Evolutionary conservation across 352 stramenopile species (phyloP).

Genomic region (Thalassiosira livingstoniorum): DNA sequence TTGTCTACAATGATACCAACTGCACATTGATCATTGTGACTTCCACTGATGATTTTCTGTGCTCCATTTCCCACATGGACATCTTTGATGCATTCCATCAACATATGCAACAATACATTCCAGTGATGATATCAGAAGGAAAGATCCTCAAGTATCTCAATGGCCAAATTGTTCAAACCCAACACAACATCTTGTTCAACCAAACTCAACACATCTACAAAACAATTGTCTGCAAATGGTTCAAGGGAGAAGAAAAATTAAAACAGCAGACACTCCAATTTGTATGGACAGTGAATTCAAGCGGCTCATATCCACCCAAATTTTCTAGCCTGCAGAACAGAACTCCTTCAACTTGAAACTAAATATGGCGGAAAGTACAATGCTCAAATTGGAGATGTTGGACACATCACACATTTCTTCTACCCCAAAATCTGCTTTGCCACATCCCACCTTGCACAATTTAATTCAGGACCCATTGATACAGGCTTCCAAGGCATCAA

Average conservation of each 20-base stretch:
- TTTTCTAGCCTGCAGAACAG: slow-evolving; percentile 9
- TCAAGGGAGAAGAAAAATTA: background rate
- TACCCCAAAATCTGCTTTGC: slow-evolving; percentile 28
- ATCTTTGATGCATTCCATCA: slow-evolving; percentile 13
- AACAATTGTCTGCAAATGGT: slow-evolving; percentile 33
- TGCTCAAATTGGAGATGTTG: slow-evolving; percentile 21
- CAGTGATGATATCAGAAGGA: slow-evolving; percentile 19
- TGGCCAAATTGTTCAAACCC: slow-evolving; percentile 22
- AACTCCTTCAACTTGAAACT: slow-evolving; percentile 15
- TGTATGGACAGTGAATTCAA: slow-evolving; percentile 38
- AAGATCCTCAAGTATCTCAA: slow-evolving; percentile 41
- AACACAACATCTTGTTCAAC: slow-evolving; percentile 12
- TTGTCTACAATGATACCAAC: slow-evolving; percentile 8
- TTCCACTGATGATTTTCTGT: slow-evolving; percentile 58
- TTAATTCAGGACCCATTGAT: slow-evolving; percentile 19
- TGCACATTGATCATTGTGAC: slow-evolving; percentile 36
- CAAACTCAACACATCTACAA: slow-evolving; percentile 44
- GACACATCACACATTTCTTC: slow-evolving; percentile 33
- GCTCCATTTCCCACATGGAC: slow-evolving; percentile 9
- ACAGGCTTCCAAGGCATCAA: slow-evolving; percentile 28
- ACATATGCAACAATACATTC: slow-evolving; percentile 23
- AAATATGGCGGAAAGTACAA: slow-evolving; percentile 24
- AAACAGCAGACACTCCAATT: slow-evolving; percentile 33
- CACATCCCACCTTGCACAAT: slow-evolving; percentile 10
- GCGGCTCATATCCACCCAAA: slow-evolving; percentile 12